A percentile compares a stretch with the other conserved stretches of the same genome.
These are phyloP conservation scores for Peronospora farinosa DNA, from an alignment of 352 stramenopile genomes.

Conservation along the genomic window DNA sequence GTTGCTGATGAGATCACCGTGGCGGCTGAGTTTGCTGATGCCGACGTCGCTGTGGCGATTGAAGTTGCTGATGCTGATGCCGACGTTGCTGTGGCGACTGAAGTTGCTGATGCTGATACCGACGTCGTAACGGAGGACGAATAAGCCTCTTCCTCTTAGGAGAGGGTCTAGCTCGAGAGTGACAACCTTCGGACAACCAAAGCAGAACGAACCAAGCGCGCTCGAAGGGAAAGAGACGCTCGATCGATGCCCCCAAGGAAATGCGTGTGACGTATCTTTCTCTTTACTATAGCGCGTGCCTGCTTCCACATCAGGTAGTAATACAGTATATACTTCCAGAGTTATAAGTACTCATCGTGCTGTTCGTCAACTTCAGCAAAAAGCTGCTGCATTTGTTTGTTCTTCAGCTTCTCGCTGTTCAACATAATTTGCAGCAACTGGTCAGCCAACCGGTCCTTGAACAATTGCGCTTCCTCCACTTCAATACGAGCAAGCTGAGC, in stretches of 20 bases:
- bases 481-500: constrained; percentile 57
- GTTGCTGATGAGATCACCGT: constrained; percentile 30
- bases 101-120: constrained; percentile 28
- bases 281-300: constrained; percentile 24
- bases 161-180: constrained; percentile 14
- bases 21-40: constrained; percentile 30
- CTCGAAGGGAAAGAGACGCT: constrained; percentile 11
- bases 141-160: constrained; percentile 20
- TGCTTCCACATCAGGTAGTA: constrained; percentile 32
- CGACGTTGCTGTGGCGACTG: constrained; percentile 26
- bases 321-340: constrained; percentile 37
- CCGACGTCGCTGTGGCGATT: constrained; percentile 25
- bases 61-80: constrained; percentile 28
- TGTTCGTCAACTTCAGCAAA: constrained; percentile 55
- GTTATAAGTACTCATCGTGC: constrained; percentile 11
- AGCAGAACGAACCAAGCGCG: constrained; percentile 25
- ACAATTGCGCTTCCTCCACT: constrained; percentile 62
- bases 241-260: constrained; percentile 19
- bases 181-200: constrained; percentile 14
- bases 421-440: constrained; percentile 75
- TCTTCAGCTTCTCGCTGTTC: constrained; percentile 60
- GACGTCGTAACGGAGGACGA: constrained; percentile 41
- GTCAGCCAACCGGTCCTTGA: constrained; percentile 68
- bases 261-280: constrained; percentile 11
- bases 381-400: constrained; percentile 63